Base-by-base conservation (phyloP, 2,329 filamentous ascomycete genomes). In the Endoconidiophora laricicola region DNA sequence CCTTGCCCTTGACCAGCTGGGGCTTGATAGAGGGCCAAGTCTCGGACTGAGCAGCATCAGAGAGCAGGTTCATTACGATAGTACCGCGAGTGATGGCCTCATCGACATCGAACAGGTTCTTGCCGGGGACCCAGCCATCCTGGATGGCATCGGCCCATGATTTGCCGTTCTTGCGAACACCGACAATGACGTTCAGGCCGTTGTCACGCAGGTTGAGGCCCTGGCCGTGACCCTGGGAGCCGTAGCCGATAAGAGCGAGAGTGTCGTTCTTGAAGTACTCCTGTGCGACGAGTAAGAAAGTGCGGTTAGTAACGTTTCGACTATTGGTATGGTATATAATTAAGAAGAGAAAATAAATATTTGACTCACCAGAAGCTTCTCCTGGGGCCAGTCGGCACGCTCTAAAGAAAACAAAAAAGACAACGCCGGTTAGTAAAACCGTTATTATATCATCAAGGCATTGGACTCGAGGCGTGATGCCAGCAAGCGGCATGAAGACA, bases 201-300 rank as follows among this genome's bases (percentile, higher is more conserved):
- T 98, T 95, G 79, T 98, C 91, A 71, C 91, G 90, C 67, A 98
- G 84, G 80, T 98, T 98, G 57, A 98, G 86, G 68, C 91, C 93
- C 75, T 98, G 91, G 60, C 91, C 91, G 78, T 98, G 91, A 62
- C 91, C 91, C 74, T 95, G 88, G 57, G 88, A 95, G 63, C 75
- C 91, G 72, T 98, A 98, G 67, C 91, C 91, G 69, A 98, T 98
- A 65, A 98, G 83, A 65, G 91, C 91, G 61, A 98, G 86, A 60
- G 90, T 96, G 71, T 98, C 91, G 73, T 98, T 79, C 80, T 96
- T 96, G 85, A 98, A 98, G 82, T 90, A 98, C 58, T 96, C 86
- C 85, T 94, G 59, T 36, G 24, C 22, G 39, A 39, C 16, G 18
- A 38, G 40, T 12, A 48, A 37, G 29, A 9, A 26, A 41, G 23